Conservation (phyloP, 768 basidiomycete species). For the Dioszegia hungarica region DNA sequence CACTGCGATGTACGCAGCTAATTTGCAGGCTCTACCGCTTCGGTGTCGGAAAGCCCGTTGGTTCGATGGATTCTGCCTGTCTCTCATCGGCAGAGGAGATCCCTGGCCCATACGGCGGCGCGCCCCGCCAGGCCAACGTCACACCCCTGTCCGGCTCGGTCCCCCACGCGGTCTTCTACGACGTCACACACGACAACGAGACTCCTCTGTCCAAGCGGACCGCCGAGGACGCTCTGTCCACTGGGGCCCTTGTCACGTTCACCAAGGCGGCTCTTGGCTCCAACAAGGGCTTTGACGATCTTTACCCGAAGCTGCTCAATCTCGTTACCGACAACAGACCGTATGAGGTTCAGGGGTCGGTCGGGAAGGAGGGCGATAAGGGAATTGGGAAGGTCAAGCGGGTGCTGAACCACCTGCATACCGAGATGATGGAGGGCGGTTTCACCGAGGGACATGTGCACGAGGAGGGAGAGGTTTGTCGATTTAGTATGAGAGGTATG, state of each 20-base stretch:
- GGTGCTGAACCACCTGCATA: conserved; percentile 76
- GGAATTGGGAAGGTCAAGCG: conserved; percentile 56
- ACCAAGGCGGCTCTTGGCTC: conserved; percentile 82
- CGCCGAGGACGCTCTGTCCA: conserved; percentile 91
- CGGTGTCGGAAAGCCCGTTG: conserved; percentile 89
- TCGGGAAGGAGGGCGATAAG: conserved; percentile 46
- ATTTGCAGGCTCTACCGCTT: conserved; percentile 63
- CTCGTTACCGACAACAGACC: conserved; percentile 75
- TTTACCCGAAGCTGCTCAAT: conserved; percentile 90
- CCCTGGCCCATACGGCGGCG: conserved; percentile 75
- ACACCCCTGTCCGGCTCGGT: conserved; percentile 75
- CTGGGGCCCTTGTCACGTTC: conserved; percentile 88
- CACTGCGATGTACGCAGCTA: neutral
- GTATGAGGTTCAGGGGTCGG: conserved; percentile 56
- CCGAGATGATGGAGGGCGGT: conserved; percentile 83
- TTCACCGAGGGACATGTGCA: conserved; percentile 93
- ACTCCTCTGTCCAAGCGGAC: conserved; percentile 82
- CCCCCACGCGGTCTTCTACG: conserved; percentile 91
- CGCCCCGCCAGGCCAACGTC: conserved; percentile 66
- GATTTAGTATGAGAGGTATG: neutral
- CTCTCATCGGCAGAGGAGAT: conserved; percentile 71
- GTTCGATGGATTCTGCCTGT: conserved; percentile 90
- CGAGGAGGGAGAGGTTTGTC: conserved; percentile 86
- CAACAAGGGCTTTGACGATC: conserved; percentile 94
- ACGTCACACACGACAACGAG: conserved; percentile 97